Conservation (phyloP, 2,329 filamentous ascomycete species). For the Mycosphaerella arachidis region DNA sequence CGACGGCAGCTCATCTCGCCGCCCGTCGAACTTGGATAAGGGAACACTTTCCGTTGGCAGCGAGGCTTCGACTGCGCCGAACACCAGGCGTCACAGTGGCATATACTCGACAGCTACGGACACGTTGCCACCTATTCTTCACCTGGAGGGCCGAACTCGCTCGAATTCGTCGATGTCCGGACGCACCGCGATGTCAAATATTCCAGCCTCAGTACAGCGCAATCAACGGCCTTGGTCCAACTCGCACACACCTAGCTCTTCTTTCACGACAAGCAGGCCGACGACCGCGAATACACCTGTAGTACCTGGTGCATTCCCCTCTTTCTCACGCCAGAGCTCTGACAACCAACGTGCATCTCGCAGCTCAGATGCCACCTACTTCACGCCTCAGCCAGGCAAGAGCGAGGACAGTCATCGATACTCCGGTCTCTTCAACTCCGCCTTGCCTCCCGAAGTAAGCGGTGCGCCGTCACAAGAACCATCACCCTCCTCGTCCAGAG, state of each 20-base stretch:
- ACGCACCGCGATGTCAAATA: constrained; percentile 32
- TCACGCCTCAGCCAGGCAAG: constrained; percentile 24
- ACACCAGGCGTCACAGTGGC: constrained; percentile 55
- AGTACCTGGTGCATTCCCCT: constrained; percentile 15
- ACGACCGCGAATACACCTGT: constrained; percentile 31
- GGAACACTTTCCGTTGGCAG: constrained; percentile 37
- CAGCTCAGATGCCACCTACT: constrained; percentile 30
- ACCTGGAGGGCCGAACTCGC: constrained; percentile 43
- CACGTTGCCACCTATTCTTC: constrained; percentile 2
- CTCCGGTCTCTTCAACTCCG: constrained; percentile 32
- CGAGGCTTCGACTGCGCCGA: constrained; percentile 32
- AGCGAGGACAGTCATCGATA: constrained; percentile 22
- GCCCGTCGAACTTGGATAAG: constrained; percentile 38
- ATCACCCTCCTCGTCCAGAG: constrained; percentile 9
- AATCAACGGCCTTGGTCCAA: constrained; percentile 29
- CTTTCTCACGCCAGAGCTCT: constrained; percentile 24
- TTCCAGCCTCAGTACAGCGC: constrained; percentile 43
- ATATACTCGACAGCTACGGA: constrained; percentile 50
- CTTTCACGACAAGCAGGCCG: constrained; percentile 33
- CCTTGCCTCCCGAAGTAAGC: constrained; percentile 27
- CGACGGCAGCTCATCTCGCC: constrained; percentile 2
- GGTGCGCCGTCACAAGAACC: constrained; percentile 5
- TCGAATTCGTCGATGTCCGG: constrained; percentile 53
- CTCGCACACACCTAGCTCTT: constrained; percentile 48
- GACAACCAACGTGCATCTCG: constrained; percentile 23